Evolutionary conservation across 495 filamentous ascomycete species (phyloP).

Genomic region (Penicillium steckii): DNA sequence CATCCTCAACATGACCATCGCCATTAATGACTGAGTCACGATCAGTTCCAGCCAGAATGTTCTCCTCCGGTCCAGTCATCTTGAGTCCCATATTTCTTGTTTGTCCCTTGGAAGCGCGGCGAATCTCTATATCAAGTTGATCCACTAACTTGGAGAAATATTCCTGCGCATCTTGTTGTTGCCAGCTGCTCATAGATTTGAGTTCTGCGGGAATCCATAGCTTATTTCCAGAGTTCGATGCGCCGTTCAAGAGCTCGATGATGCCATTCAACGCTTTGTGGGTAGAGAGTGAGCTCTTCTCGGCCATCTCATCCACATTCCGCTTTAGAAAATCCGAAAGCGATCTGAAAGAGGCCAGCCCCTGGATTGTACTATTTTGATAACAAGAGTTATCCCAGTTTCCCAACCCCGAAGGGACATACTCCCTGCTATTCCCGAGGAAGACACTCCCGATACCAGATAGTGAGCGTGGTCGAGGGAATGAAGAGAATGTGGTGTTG

Average conservation of each 20-base stretch:
- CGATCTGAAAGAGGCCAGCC: constrained; percentile 71
- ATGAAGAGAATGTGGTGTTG: constrained; percentile 48
- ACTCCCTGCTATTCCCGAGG: constrained; percentile 34
- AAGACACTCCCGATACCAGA: constrained; percentile 42
- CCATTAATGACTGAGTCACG: constrained; percentile 5
- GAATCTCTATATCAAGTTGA: constrained; percentile 77
- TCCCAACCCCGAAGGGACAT: constrained; percentile 70
- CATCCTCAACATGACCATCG: not conserved
- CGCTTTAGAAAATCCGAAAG: constrained; percentile 51
- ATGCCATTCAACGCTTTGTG: constrained; percentile 61
- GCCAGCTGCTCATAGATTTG: constrained; percentile 87
- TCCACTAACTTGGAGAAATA: constrained; percentile 91
- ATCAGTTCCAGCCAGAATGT: constrained; percentile 30
- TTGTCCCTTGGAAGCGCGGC: constrained; percentile 44
- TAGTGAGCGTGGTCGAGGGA: constrained; percentile 43
- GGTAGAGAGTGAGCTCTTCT: constrained; percentile 41
- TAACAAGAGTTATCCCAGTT: constrained; percentile 97
- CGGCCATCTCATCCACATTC: constrained; percentile 44
- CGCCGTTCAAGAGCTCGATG: constrained; percentile 64
- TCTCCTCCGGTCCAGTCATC: constrained; percentile 35
- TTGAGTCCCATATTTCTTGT: constrained; percentile 45
- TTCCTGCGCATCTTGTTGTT: constrained; percentile 98
- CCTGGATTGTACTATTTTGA: constrained; percentile 93
- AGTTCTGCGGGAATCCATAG: constrained; percentile 76
- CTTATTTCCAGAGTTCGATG: constrained; percentile 62